phyloP scores from a whole-genome alignment of 306 rosid genomes.

The Benincasa hispida region DNA sequence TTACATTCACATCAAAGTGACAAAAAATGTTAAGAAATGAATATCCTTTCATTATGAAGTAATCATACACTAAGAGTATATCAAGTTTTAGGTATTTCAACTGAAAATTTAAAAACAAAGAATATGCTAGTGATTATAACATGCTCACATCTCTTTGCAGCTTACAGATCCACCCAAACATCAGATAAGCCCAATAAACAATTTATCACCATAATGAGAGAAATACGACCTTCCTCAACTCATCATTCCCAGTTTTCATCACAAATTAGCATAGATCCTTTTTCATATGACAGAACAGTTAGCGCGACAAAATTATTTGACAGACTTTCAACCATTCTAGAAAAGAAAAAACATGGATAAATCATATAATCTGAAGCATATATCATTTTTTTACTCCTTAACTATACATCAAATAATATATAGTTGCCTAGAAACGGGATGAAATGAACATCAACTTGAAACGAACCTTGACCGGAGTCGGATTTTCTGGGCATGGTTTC shows the following conservation, averaged over 20 bases:
- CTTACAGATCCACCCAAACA: neutral
- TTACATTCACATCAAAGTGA: neutral
- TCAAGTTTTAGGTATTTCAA: neutral
- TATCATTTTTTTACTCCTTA: neutral
- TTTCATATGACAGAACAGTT: neutral
- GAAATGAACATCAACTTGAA: neutral
- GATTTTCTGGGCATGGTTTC: conserved; percentile 67
- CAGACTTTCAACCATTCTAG: neutral
- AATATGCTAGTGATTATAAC: neutral
- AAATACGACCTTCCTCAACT: neutral
- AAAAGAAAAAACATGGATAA: neutral
- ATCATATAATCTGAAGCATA: neutral
- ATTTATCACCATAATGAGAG: neutral
- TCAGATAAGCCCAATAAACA: neutral
- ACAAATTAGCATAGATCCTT: neutral
- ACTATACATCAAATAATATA: neutral
- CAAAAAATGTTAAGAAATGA: neutral
- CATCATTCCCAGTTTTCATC: neutral
- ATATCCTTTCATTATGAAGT: neutral
- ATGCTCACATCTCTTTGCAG: neutral
- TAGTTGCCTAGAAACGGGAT: neutral
- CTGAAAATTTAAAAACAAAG: neutral
- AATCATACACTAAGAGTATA: neutral
- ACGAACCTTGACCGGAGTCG: conserved; percentile 80
- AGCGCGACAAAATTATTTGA: neutral